These are phyloP conservation scores for Sorghum bicolor DNA, from an alignment of 176 grass and related monocot genomes.

Conservation along the genomic window DNA sequence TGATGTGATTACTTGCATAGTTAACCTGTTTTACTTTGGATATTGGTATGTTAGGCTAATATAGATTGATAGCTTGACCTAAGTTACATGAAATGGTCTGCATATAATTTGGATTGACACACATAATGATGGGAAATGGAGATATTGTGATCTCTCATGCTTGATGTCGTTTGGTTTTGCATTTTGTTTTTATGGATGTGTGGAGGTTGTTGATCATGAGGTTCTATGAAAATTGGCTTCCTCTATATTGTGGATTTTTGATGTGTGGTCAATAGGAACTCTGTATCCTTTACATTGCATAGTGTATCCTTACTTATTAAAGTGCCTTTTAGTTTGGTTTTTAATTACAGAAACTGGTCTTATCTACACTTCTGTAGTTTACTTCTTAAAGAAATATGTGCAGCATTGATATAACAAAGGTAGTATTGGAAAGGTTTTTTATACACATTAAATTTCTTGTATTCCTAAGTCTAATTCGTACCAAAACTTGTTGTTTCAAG, in stretches of 20 bases:
- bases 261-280: neutral
- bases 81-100: neutral
- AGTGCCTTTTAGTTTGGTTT: neutral
- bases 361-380: neutral
- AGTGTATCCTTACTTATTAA: neutral
- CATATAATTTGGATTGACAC: neutral
- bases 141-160: neutral
- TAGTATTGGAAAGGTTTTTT: neutral
- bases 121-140: neutral
- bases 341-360: neutral
- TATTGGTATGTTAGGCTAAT: neutral
- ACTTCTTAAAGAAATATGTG: neutral
- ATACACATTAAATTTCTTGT: neutral
- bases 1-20: neutral
- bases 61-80: neutral
- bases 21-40: neutral
- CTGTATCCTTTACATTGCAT: neutral
- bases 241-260: neutral
- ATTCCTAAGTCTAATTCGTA: neutral
- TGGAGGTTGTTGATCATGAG: neutral
- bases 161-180: neutral
- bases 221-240: neutral
- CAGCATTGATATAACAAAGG: neutral
- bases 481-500: neutral
- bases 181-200: conserved; percentile 1